Percentiles rank a stretch among this genome's conserved stretches.
Evolutionary conservation across 2,329 filamentous ascomycete genomes (phyloP).

Genomic region (Hirsutella rhossiliensis): DNA sequence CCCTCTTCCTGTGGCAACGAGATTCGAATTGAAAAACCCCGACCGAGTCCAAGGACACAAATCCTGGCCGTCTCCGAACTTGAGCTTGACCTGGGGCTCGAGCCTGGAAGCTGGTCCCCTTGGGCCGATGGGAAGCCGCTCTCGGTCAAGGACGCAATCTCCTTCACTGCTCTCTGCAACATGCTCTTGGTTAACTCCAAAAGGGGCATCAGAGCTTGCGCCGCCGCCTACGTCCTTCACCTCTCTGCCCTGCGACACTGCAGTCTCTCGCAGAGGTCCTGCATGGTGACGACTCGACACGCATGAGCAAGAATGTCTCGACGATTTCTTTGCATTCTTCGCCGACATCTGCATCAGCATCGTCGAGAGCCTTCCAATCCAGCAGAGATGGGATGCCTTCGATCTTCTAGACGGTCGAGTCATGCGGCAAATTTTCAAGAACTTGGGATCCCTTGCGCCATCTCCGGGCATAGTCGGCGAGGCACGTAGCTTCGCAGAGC

Average conservation of each 20-base stretch:
- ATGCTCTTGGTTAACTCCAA: constrained; percentile 4
- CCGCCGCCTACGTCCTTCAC: constrained; percentile 12
- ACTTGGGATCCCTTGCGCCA: constrained; percentile 2
- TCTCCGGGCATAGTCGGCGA: not conserved
- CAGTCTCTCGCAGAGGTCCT: constrained; percentile 11
- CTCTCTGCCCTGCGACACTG: constrained; percentile 12
- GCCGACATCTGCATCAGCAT: constrained; percentile 12
- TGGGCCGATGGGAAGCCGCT: constrained; percentile 4
- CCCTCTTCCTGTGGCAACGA: not conserved
- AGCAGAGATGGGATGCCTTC: constrained; percentile 14
- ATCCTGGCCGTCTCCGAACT: not conserved
- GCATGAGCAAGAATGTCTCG: not conserved
- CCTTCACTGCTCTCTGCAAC: constrained; percentile 7
- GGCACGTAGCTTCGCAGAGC: not conserved
- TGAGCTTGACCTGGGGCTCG: not conserved
- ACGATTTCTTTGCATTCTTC: constrained; percentile 4
- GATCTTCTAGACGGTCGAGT: constrained; percentile 21
- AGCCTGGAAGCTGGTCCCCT: constrained; percentile 3
- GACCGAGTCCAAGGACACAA: not conserved
- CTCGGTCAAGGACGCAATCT: constrained; percentile 7
- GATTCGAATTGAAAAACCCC: not conserved
- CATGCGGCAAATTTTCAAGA: constrained; percentile 10
- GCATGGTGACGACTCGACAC: not conserved
- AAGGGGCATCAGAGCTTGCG: constrained; percentile 1
- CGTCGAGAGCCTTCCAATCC: not conserved